These are phyloP conservation scores for Leccinum huronense DNA, from an alignment of 1,284 basidiomycete species.

Conservation along the genomic window DNA sequence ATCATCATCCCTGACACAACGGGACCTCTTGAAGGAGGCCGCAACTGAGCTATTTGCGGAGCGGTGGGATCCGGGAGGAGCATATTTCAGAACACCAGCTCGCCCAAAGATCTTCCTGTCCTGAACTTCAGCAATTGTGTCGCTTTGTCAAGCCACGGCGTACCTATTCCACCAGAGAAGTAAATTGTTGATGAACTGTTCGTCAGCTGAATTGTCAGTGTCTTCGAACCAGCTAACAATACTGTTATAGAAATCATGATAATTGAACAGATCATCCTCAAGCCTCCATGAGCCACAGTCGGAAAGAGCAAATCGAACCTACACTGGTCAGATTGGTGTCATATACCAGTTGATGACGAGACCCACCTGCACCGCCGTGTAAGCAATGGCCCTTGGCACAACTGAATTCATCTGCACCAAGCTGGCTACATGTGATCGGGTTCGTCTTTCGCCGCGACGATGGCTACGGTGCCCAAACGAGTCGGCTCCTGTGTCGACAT, in stretches of 20 bases:
- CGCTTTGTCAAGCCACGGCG: not conserved
- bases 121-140: not conserved
- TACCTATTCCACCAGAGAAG: not conserved
- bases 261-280: not conserved
- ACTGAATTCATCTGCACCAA: not conserved
- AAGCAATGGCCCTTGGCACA: not conserved
- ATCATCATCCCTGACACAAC: not conserved
- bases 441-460: not conserved
- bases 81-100: not conserved
- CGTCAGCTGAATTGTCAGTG: not conserved
- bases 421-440: not conserved
- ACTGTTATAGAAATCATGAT: not conserved
- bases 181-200: not conserved
- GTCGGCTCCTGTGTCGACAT: not conserved
- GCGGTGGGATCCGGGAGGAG: not conserved
- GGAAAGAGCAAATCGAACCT: not conserved
- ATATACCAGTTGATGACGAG: not conserved
- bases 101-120: not conserved
- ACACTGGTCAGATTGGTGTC: not conserved
- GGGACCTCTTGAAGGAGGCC: not conserved
- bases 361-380: not conserved
- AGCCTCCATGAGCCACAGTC: not conserved
- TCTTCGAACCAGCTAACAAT: not conserved
- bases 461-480: not conserved
- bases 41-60: not conserved